Conservation (phyloP, 257 asterid species). For the Primulina huaijiensis region DNA sequence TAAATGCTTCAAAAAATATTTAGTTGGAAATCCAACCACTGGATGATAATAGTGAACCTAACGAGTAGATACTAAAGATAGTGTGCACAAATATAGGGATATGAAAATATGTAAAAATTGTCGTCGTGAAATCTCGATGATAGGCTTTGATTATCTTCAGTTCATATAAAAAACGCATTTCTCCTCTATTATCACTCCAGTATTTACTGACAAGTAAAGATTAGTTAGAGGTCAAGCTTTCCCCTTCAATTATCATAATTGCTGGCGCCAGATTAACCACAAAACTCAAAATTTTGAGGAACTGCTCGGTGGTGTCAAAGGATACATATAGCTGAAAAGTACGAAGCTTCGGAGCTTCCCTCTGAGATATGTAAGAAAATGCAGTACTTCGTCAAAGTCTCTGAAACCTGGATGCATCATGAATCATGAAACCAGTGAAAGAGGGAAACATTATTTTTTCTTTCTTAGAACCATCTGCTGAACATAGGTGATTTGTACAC, state of each 20-base stretch:
- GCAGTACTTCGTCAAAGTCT: constrained; percentile 67
- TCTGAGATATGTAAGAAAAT: constrained; percentile 74
- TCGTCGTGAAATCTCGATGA: neutral
- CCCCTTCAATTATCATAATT: constrained; percentile 1
- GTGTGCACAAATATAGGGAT: neutral
- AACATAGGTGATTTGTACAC: neutral
- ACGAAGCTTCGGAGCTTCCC: constrained; percentile 72
- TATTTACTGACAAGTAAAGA: constrained; percentile 2
- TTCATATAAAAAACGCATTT: neutral
- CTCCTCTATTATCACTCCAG: constrained; percentile 1
- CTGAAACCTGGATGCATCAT: constrained; percentile 60
- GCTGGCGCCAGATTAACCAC: constrained; percentile 2
- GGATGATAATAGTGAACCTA: neutral
- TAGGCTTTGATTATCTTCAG: constrained; percentile 1
- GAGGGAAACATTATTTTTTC: constrained; percentile 10
- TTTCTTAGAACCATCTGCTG: constrained; percentile 8
- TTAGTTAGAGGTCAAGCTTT: constrained; percentile 13
- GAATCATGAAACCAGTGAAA: constrained; percentile 25
- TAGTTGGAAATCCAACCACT: constrained; percentile 6
- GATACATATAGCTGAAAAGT: constrained; percentile 92
- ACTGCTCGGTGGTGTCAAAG: constrained; percentile 30
- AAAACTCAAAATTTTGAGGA: constrained; percentile 3
- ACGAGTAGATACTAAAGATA: neutral
- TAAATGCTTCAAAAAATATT: constrained; percentile 21
- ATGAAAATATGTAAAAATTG: neutral